A percentile compares a stretch with the other conserved stretches of the same genome.
Conservation (phyloP, 2,329 filamentous ascomycete species). For the Diaporthe batatas region DNA sequence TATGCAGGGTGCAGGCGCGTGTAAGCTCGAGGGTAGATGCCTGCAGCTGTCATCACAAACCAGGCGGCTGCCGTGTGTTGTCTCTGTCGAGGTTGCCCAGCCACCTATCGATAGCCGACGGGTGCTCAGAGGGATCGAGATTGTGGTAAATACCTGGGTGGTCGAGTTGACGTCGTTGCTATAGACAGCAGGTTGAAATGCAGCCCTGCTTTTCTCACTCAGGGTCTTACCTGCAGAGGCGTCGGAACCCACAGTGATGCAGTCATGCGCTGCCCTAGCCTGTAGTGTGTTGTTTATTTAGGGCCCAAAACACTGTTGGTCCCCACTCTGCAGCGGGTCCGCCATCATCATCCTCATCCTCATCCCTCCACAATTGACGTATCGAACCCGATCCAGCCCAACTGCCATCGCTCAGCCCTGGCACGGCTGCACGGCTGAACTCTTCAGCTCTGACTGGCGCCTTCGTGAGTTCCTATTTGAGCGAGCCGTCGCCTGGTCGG, state of each 20-base stretch:
- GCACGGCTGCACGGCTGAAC: constrained; percentile 22
- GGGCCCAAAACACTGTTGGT: constrained; percentile 20
- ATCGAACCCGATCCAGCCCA: constrained; percentile 26
- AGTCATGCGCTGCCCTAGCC: constrained; percentile 11
- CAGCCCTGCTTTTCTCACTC: not conserved
- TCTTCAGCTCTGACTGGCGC: constrained; percentile 15
- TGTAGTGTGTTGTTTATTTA: constrained; percentile 33
- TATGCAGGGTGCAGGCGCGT: constrained; percentile 8
- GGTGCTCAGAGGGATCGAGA: not conserved
- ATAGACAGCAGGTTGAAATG: not conserved
- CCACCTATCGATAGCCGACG: constrained; percentile 30
- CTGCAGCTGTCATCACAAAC: not conserved
- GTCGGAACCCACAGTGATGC: constrained; percentile 32
- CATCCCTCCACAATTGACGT: constrained; percentile 29
- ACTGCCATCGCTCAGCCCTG: constrained; percentile 1
- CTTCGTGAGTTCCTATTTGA: not conserved
- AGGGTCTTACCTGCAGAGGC: not conserved
- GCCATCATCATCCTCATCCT: constrained; percentile 30
- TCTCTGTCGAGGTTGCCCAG: constrained; percentile 12
- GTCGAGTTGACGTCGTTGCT: not conserved
- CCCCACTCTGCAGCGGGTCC: constrained; percentile 31
- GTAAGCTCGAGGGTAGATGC: constrained; percentile 21
- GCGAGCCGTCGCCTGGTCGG: not conserved
- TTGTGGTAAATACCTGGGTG: not conserved
- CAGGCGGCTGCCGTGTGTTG: not conserved